A percentile compares a stretch with the other conserved stretches of the same genome.
These are phyloP conservation scores for Ceratobasidium sp. DNA, from an alignment of 1,284 basidiomycete genomes.

Conservation along the genomic window DNA sequence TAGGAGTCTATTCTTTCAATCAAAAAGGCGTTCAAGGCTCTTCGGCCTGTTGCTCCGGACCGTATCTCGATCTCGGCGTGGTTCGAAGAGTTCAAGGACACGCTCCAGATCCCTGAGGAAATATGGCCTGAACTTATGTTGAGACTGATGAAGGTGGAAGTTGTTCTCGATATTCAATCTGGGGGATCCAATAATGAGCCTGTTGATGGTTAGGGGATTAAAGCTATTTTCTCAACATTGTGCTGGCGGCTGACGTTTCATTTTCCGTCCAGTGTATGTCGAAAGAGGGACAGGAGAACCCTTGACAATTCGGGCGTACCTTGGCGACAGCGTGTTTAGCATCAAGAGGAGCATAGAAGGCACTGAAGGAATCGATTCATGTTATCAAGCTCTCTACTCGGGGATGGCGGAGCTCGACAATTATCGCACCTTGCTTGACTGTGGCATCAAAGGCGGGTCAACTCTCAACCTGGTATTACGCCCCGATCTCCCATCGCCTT, in stretches of 20 bases:
- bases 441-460: background rate
- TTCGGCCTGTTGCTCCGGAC: background rate
- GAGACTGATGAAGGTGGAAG: background rate
- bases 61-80: background rate
- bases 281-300: too few relatives aligned
- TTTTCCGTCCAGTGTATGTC: too few relatives aligned
- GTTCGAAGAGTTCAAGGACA: background rate
- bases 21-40: constrained; percentile 4
- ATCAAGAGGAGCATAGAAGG: background rate
- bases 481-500: background rate
- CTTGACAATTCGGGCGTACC: too few relatives aligned
- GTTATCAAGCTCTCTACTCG: too few relatives aligned
- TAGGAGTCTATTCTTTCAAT: too few relatives aligned
- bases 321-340: too few relatives aligned
- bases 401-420: too few relatives aligned
- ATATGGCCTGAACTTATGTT: constrained; percentile 1
- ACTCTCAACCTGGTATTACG: background rate
- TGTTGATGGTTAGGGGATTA: background rate
- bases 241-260: background rate
- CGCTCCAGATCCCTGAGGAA: background rate
- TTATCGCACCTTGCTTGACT: background rate
- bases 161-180: background rate
- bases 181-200: background rate
- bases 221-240: background rate
- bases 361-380: background rate